Percentiles rank a stretch among this genome's conserved stretches.
Conservation (phyloP, 1,139 yeast genomes). For the Kurtzmaniella quercitrusa region DNA sequence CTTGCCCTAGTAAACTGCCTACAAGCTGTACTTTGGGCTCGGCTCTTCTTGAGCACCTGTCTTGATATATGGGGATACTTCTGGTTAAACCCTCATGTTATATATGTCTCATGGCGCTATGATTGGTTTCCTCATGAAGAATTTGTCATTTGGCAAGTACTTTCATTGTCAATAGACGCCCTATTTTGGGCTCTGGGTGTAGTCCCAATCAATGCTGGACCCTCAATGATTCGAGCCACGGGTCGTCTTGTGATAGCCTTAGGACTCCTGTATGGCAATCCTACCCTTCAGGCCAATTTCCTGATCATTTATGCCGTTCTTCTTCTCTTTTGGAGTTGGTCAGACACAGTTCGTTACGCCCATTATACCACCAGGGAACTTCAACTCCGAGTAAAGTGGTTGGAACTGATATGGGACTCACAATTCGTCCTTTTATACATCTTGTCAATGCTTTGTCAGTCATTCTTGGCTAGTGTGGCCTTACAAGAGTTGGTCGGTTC, state of each 20-base stretch:
- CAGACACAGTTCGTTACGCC: conserved; percentile 31
- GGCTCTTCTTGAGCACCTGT: conserved; percentile 29
- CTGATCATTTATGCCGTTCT: conserved; percentile 23
- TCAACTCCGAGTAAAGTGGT: not conserved
- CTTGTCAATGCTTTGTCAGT: conserved; percentile 29
- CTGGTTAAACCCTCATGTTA: not conserved
- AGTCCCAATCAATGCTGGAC: conserved; percentile 27
- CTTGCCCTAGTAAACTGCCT: conserved; percentile 52
- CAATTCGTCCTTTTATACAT: conserved; percentile 31
- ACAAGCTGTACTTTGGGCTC: conserved; percentile 67
- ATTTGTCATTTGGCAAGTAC: conserved; percentile 24
- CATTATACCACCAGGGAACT: conserved; percentile 16
- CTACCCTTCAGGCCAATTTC: conserved; percentile 32
- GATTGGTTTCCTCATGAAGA: conserved; percentile 26
- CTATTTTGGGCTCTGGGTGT: conserved; percentile 23
- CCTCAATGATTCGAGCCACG: conserved; percentile 28
- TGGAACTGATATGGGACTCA: not conserved
- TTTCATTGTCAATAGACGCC: conserved; percentile 30
- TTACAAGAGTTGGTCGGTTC: conserved; percentile 13
- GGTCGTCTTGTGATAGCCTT: conserved; percentile 31
- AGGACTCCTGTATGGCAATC: conserved; percentile 28
- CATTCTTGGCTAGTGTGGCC: conserved; percentile 26
- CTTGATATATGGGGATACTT: conserved; percentile 12
- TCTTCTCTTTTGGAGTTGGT: conserved; percentile 30
- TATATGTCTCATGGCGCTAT: conserved; percentile 7